Evolutionary conservation across 2,329 filamentous ascomycete genomes (phyloP), one percentile per base, ranked within the genome.

Genomic region (Nemania sp.): DNA sequence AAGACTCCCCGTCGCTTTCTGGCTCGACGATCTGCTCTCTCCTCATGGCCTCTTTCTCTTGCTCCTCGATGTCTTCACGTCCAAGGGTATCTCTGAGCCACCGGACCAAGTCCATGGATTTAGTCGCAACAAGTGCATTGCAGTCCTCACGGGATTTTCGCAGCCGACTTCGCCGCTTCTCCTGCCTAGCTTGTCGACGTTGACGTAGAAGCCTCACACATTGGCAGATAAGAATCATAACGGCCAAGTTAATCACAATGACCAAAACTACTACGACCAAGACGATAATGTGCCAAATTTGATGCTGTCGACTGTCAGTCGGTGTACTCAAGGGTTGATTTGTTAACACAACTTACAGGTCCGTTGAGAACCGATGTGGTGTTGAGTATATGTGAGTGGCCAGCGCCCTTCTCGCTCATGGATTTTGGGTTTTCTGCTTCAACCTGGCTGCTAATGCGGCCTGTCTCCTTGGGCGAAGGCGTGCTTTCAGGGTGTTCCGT

Each of bases 21-120:
- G 65, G 60, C 15, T 65, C 62, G 32, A 69, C 63, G 43, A 71
- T 5, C 29, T 64, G 59, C n/a, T n/a, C n/a, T 58, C 67, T 62
- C 59, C 74, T 61, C 42, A 76, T 72, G 10, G 71, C 71, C 40
- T 75, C 71, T 68, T 79, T 78, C 66, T 79, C 77, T 57, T 75
- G 73, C 18, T 72, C 72, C 18, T 69, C 67, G 48, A 63, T 40
- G 17, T 66, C 56, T 48, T 71, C 62, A 43, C 58, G 58, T 15
- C 60, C 50, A 29, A 70, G 40, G 21, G 58, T 47, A n/a, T 67
- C 63, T 11, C 56, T 66, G 1, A 72, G 63, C 57, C 73, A 71
- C 43, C 68, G 63, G 40, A 78, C 63, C 18, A 79, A 57, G 32
- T 72, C 67, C 3, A 68, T 56, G 60, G 76, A 69, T 34, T 73